These are phyloP conservation scores for Bruguiera sexangula DNA, from an alignment of 345 rosid genomes.

Conservation along the genomic window DNA sequence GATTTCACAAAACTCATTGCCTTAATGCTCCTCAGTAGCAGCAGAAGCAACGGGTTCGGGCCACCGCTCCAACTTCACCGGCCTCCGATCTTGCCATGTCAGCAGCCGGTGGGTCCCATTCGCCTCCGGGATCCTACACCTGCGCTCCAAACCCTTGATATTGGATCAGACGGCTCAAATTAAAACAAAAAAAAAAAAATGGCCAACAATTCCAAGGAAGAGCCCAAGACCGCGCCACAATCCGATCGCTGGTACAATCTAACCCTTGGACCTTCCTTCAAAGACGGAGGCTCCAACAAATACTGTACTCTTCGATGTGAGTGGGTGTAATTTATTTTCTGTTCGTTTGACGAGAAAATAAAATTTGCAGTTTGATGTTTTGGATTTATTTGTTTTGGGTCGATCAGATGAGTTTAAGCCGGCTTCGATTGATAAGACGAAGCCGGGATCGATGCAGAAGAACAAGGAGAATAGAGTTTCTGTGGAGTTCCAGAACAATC, in stretches of 20 bases:
- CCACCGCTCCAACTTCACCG: background rate
- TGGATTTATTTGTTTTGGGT: background rate
- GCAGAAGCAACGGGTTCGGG: too few species aligned
- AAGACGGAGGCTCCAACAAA: constrained; percentile 43
- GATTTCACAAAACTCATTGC: background rate
- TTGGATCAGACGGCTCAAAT: background rate
- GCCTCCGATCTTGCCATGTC: constrained; percentile 10
- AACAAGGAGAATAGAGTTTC: constrained; percentile 74
- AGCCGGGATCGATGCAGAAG: constrained; percentile 64
- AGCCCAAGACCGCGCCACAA: constrained; percentile 62
- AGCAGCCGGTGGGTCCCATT: background rate
- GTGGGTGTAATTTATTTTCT: constrained; percentile 17
- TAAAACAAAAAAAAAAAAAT: constrained; percentile 15
- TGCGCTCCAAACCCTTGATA: background rate
- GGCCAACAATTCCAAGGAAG: constrained; percentile 60
- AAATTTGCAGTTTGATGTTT: background rate
- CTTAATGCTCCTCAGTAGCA: background rate
- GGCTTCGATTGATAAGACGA: constrained; percentile 75
- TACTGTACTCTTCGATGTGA: constrained; percentile 73
- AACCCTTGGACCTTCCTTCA: constrained; percentile 63
- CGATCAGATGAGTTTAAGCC: constrained; percentile 79
- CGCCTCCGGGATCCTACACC: too few species aligned
- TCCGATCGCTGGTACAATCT: constrained; percentile 83
- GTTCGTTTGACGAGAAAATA: constrained; percentile 8
- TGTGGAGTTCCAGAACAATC: constrained; percentile 53